Conservation (phyloP, 2,329 filamentous ascomycete genomes). For the Incumbomyces delicatus region DNA sequence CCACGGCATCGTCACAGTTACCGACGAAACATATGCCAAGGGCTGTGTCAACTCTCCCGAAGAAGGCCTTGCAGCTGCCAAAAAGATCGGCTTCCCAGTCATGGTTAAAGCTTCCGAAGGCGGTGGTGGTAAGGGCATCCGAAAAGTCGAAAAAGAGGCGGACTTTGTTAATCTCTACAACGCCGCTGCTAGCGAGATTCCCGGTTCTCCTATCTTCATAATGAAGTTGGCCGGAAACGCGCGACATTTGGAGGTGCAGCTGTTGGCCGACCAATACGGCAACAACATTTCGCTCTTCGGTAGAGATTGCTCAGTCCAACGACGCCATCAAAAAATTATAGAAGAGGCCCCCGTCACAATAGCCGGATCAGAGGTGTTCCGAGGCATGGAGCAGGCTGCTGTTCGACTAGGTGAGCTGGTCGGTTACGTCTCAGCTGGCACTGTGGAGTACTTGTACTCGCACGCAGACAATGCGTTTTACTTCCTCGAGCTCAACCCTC, state of each 20-base stretch:
- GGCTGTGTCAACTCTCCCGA: constrained; percentile 84
- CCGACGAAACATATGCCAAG: constrained; percentile 73
- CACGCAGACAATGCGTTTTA: constrained; percentile 98
- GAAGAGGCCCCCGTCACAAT: constrained; percentile 98
- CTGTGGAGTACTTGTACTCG: constrained; percentile 97
- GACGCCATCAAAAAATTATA: constrained; percentile 98
- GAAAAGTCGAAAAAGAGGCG: constrained; percentile 79
- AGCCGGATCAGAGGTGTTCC: constrained; percentile 79
- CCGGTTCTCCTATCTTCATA: constrained; percentile 98
- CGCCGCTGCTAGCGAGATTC: constrained; percentile 92
- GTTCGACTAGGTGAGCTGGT: constrained; percentile 89
- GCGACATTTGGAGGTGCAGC: constrained; percentile 91
- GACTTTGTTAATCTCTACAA: constrained; percentile 84
- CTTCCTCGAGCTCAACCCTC: constrained; percentile 95
- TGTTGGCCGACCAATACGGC: constrained; percentile 96
- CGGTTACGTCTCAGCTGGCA: constrained; percentile 96
- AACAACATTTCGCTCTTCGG: constrained; percentile 99
- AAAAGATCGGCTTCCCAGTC: constrained; percentile 91
- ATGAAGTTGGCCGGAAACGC: constrained; percentile 99
- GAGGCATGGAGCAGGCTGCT: constrained; percentile 90
- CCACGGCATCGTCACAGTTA: constrained; percentile 82
- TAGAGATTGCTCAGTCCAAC: constrained; percentile 96
- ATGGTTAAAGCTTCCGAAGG: constrained; percentile 99
- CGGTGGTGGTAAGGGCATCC: constrained; percentile 97
- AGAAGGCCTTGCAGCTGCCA: constrained; percentile 78